Conservation (phyloP, 2,329 filamentous ascomycete genomes). For the Aureobasidium namibiae region DNA sequence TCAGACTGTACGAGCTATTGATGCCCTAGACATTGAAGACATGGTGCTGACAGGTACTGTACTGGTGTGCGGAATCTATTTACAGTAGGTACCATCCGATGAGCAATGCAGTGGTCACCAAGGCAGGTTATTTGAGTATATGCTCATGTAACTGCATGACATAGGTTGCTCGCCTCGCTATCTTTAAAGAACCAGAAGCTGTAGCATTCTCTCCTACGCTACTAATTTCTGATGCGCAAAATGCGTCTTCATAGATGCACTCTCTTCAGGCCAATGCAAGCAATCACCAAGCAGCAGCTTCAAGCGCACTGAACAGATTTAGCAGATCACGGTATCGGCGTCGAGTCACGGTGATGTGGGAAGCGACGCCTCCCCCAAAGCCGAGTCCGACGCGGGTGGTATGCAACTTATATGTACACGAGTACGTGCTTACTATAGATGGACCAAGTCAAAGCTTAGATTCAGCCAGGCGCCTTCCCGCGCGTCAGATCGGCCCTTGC, state of each 20-base stretch:
- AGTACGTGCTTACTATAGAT: conserved; percentile 2
- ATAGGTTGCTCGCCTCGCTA: not conserved
- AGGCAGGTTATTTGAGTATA: not conserved
- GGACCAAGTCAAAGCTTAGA: conserved; percentile 3
- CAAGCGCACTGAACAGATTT: not conserved
- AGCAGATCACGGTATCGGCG: not conserved
- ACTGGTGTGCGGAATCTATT: not conserved
- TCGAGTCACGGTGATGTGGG: not conserved
- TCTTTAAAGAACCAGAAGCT: not conserved
- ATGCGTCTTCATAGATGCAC: not conserved
- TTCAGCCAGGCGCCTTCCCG: not conserved
- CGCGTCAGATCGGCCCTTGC: not conserved
- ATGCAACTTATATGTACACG: not conserved
- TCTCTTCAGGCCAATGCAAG: not conserved
- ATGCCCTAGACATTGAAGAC: not conserved
- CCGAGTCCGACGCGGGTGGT: conserved; percentile 9
- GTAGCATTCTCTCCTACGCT: not conserved
- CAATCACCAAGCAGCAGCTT: not conserved
- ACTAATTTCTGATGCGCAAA: not conserved
- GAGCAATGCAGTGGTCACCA: not conserved
- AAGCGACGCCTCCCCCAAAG: conserved; percentile 10
- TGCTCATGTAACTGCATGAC: not conserved
- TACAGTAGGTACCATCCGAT: not conserved
- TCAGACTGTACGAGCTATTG: not conserved
- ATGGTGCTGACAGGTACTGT: conserved; percentile 3